Conservation (phyloP, 164 flowering plant species). For the Houttuynia cordata region DNA sequence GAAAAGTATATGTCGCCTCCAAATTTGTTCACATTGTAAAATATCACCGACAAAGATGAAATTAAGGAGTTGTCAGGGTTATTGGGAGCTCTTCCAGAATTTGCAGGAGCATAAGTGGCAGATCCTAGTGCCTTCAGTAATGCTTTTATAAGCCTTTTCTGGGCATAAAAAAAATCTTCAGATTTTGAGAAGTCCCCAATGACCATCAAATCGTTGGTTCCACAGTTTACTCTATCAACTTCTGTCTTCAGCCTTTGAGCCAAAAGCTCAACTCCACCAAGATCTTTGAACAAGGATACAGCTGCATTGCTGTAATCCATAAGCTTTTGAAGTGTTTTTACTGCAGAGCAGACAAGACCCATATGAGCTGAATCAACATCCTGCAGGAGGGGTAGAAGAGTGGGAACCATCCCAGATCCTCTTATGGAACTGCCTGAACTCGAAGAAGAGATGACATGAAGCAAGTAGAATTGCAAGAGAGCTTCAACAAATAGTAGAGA, state of each 20-base stretch:
- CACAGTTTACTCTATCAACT: conserved; percentile 58
- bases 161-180: conserved; percentile 39
- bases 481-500: conserved; percentile 87
- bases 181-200: conserved; percentile 34
- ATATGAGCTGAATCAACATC: conserved; percentile 58
- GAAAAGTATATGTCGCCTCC: conserved; percentile 95
- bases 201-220: conserved; percentile 32
- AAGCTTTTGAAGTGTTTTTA: conserved; percentile 89
- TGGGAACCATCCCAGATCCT: conserved; percentile 95
- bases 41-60: conserved; percentile 56
- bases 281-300: conserved; percentile 75
- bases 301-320: conserved; percentile 97
- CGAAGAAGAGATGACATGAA: conserved; percentile 92
- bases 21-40: conserved; percentile 59
- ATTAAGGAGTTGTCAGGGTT: conserved; percentile 66
- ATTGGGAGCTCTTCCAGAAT: conserved; percentile 50
- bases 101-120: conserved; percentile 86
- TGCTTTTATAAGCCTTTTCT: conserved; percentile 83
- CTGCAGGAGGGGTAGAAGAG: conserved; percentile 88
- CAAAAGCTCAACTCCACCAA: conserved; percentile 89
- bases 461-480: conserved; percentile 83
- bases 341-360: conserved; percentile 85
- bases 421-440: conserved; percentile 69
- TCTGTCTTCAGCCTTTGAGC: conserved; percentile 66
- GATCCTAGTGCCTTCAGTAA: conserved; percentile 92